Percentiles rank a stretch among this genome's conserved stretches.
phyloP scores from a whole-genome alignment of 306 rosid species.

The Cucumis hystrix region DNA sequence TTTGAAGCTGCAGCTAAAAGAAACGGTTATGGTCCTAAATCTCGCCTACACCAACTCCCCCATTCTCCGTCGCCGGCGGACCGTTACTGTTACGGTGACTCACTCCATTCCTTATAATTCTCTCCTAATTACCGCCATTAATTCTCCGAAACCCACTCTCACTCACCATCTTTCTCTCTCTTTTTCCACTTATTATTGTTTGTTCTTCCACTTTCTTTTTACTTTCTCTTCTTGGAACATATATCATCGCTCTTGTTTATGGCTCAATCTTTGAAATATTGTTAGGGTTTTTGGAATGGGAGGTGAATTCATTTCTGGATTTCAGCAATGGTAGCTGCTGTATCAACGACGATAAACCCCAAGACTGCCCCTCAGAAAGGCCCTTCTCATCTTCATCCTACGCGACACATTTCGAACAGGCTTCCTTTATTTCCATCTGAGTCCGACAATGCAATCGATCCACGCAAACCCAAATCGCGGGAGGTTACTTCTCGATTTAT shows the following conservation, averaged over 20 bases:
- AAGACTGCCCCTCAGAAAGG: conserved; percentile 28
- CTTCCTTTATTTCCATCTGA: conserved; percentile 65
- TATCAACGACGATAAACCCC: conserved; percentile 45
- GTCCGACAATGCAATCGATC: conserved; percentile 54
- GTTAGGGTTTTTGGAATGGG: conserved; percentile 20
- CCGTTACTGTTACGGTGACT: neutral
- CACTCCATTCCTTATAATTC: neutral
- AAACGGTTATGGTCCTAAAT: conserved; percentile 47
- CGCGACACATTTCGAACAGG: conserved; percentile 35
- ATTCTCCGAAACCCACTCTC: neutral
- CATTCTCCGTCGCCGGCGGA: conserved; percentile 7
- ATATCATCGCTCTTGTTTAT: neutral
- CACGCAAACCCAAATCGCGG: conserved; percentile 40
- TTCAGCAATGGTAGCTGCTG: conserved; percentile 57
- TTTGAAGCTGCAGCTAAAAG: neutral
- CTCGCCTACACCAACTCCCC: conserved; percentile 16
- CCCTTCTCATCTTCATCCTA: conserved; percentile 29
- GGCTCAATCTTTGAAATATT: neutral
- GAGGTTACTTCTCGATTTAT: conserved; percentile 71
- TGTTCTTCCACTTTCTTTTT: neutral
- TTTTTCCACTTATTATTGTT: neutral
- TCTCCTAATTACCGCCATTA: neutral
- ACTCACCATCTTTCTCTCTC: neutral
- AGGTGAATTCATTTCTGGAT: conserved; percentile 32
- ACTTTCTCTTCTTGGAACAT: neutral